Conservation (phyloP, 1,284 basidiomycete genomes). For the Ceratorhiza oryzae-sativae region DNA sequence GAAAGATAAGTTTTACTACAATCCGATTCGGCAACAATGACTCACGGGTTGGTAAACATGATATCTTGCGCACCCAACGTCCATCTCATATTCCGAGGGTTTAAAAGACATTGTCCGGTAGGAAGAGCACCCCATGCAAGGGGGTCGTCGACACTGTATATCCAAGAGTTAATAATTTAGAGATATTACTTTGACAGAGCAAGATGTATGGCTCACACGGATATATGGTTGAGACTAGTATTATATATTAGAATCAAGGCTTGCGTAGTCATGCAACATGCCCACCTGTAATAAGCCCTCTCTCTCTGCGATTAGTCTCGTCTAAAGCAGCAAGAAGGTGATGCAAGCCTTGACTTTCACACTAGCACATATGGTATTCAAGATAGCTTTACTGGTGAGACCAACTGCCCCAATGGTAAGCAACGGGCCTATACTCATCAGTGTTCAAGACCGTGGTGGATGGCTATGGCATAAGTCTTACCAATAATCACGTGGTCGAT, state of each 20-base stretch:
- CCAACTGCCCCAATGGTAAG: constrained; percentile 68
- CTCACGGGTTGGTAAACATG: constrained; percentile 92
- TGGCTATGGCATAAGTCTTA: no score
- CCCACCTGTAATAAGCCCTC: constrained; percentile 81
- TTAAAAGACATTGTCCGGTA: constrained; percentile 60
- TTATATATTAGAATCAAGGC: constrained; percentile 23
- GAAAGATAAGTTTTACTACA: constrained; percentile 41
- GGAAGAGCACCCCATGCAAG: constrained; percentile 86
- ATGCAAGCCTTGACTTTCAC: constrained; percentile 72
- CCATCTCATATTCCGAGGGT: constrained; percentile 75
- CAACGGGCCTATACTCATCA: constrained; percentile 51
- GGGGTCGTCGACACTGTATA: constrained; percentile 72
- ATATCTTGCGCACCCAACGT: constrained; percentile 91
- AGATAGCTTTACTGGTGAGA: constrained; percentile 76
- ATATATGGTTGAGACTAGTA: constrained; percentile 85
- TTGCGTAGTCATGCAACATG: constrained; percentile 42
- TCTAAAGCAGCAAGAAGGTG: constrained; percentile 69
- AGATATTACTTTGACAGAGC: not conserved
- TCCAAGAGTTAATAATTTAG: constrained; percentile 25
- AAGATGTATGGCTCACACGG: constrained; percentile 66
- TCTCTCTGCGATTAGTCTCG: constrained; percentile 58
- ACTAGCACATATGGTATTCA: constrained; percentile 66
- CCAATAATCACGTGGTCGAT: no score
- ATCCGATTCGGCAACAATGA: constrained; percentile 26
- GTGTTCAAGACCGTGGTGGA: not conserved